Conservation (phyloP, 192 early-diverging fungal species). For the Podila epicladia region DNA sequence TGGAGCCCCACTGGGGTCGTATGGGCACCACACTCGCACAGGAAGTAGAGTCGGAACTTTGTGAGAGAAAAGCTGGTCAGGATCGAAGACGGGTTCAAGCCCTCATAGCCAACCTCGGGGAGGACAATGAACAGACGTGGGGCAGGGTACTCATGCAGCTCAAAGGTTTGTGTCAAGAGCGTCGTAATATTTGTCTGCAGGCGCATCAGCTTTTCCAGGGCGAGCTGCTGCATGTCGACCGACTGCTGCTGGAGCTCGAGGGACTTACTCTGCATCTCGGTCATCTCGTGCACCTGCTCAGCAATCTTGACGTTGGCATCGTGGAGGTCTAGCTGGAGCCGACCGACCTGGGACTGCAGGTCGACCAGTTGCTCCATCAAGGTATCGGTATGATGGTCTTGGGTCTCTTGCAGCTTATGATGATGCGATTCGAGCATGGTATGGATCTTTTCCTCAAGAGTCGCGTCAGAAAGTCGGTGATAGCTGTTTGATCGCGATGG, state of each 20-base stretch:
- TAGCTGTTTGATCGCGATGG: not conserved
- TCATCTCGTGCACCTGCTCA: not conserved
- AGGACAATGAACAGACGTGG: slow-evolving; percentile 47
- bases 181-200: slow-evolving; percentile 14
- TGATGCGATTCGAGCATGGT: slow-evolving; percentile 1
- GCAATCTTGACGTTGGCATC: slow-evolving; percentile 8
- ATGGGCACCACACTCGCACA: slow-evolving; percentile 38
- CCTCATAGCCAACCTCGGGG: slow-evolving; percentile 33
- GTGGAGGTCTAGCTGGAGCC: not conserved
- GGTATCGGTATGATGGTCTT: slow-evolving; percentile 3
- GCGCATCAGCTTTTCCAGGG: slow-evolving; percentile 11
- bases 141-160: slow-evolving; percentile 41
- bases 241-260: slow-evolving; percentile 10
- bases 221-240: slow-evolving; percentile 2
- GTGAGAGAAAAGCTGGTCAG: slow-evolving; percentile 5
- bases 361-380: slow-evolving; percentile 5
- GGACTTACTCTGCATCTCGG: not conserved
- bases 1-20: slow-evolving; percentile 28
- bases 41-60: slow-evolving; percentile 45
- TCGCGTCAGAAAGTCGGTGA: not conserved
- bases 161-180: slow-evolving; percentile 40
- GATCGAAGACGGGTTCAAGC: slow-evolving; percentile 18
- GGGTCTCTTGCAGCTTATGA: slow-evolving; percentile 8
- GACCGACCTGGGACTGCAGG: slow-evolving; percentile 9
- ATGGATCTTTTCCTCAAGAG: not conserved